Conservation (phyloP, 2,329 filamentous ascomycete species). For the Nemania sp. region DNA sequence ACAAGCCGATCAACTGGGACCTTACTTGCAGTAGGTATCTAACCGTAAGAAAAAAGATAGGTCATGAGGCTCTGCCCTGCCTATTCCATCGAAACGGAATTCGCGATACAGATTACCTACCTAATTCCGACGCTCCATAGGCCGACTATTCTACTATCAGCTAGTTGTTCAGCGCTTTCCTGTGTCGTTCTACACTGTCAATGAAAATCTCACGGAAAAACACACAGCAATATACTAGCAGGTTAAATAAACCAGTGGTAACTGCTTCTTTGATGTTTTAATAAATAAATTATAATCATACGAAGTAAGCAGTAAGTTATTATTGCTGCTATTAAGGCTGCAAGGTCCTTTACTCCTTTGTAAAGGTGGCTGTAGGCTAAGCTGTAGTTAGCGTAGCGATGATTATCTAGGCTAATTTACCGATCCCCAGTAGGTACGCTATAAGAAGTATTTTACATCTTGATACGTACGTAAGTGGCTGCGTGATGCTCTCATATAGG, state of each 20-base stretch:
- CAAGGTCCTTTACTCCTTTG: slow-evolving; percentile 25
- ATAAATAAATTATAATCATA: background rate
- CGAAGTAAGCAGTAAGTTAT: too few relatives aligned
- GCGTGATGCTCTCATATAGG: slow-evolving; percentile 26
- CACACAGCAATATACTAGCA: background rate
- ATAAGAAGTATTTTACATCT: background rate
- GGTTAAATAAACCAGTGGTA: background rate
- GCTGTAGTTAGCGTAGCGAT: slow-evolving; percentile 4
- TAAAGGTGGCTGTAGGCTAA: slow-evolving; percentile 34
- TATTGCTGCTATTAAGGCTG: slow-evolving; percentile 7
- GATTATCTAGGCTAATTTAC: background rate
- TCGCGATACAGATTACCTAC: too few relatives aligned
- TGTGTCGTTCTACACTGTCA: too few relatives aligned
- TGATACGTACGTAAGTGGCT: background rate
- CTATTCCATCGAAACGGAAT: too few relatives aligned
- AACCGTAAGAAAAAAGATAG: background rate
- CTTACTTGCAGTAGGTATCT: slow-evolving; percentile 5
- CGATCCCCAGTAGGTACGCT: too few relatives aligned
- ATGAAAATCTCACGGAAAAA: background rate
- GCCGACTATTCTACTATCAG: too few relatives aligned
- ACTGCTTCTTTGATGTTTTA: background rate
- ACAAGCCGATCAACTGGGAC: slow-evolving; percentile 32
- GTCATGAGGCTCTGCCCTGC: slow-evolving; percentile 31
- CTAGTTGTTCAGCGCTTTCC: too few relatives aligned
- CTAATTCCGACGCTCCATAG: too few relatives aligned